These are phyloP conservation scores for Boletus subluridellus DNA, from an alignment of 1,284 basidiomycete species.

Conservation along the genomic window DNA sequence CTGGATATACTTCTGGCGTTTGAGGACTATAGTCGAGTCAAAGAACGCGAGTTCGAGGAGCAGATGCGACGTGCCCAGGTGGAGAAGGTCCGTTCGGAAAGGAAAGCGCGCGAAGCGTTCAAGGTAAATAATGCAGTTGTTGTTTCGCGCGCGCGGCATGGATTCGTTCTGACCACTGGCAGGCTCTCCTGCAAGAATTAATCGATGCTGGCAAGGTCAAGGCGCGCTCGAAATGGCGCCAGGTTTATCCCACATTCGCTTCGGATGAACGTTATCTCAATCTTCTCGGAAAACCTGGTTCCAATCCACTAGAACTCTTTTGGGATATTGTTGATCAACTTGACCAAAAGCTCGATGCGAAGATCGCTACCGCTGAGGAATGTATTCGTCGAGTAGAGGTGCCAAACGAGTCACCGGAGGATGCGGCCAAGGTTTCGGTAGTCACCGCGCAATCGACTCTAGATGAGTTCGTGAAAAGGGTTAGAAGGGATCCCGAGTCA, in stretches of 20 bases:
- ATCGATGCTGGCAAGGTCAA: conserved; percentile 66
- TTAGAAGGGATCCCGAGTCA: conserved; percentile 51
- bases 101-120: conserved; percentile 88
- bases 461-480: conserved; percentile 57
- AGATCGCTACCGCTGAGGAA: conserved; percentile 61
- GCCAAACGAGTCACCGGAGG: conserved; percentile 31
- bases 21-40: conserved; percentile 84
- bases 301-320: conserved; percentile 92
- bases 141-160: not conserved
- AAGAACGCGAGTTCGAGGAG: conserved; percentile 86
- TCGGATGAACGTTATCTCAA: conserved; percentile 79
- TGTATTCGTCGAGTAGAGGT: conserved; percentile 52
- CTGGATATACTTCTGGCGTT: conserved; percentile 88
- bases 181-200: conserved; percentile 72
- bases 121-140: conserved; percentile 46
- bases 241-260: conserved; percentile 74
- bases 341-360: conserved; percentile 79
- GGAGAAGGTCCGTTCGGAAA: conserved; percentile 77
- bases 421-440: conserved; percentile 31
- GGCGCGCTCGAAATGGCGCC: conserved; percentile 87
- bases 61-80: conserved; percentile 72
- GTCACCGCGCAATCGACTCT: conserved; percentile 57
- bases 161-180: conserved; percentile 7
- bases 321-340: conserved; percentile 90
- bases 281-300: conserved; percentile 89